Conservation (phyloP, 1,139 yeast species). For the Hansenula anomala region DNA sequence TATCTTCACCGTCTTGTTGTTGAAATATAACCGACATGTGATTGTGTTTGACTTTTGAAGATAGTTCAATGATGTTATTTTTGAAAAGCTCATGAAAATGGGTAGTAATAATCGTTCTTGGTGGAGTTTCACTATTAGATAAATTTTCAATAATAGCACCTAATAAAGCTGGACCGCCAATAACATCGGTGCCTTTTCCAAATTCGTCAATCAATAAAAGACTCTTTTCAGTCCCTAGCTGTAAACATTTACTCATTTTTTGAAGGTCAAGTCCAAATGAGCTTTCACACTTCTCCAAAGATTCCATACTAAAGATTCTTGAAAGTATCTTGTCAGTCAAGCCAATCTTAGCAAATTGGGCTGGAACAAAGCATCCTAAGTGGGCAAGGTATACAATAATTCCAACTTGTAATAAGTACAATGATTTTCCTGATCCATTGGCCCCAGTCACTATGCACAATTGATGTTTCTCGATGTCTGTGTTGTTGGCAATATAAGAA, state of each 20-base stretch:
- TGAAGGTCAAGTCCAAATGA: constrained; percentile 42
- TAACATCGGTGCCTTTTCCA: constrained; percentile 45
- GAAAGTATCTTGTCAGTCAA: constrained; percentile 40
- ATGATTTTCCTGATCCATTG: constrained; percentile 48
- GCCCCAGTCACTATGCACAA: constrained; percentile 41
- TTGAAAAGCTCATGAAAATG: constrained; percentile 39
- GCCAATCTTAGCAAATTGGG: constrained; percentile 35
- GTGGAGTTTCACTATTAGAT: constrained; percentile 16
- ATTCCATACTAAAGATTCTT: constrained; percentile 38
- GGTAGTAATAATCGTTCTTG: constrained; percentile 35
- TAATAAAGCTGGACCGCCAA: constrained; percentile 41
- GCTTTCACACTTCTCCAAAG: constrained; percentile 36
- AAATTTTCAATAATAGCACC: constrained; percentile 33
- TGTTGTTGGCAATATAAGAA: constrained; percentile 34
- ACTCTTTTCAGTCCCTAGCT: constrained; percentile 31
- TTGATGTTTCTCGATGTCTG: constrained; percentile 22
- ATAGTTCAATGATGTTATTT: constrained; percentile 15
- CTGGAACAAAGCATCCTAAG: constrained; percentile 46
- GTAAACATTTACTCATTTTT: constrained; percentile 38
- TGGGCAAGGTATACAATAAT: constrained; percentile 40
- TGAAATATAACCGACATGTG: constrained; percentile 26
- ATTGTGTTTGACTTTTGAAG: constrained; percentile 19
- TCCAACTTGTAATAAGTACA: constrained; percentile 39
- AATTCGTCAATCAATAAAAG: constrained; percentile 44
- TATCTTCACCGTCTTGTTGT: constrained; percentile 3